A percentile compares a stretch with the other conserved stretches of the same genome.
phyloP scores from a whole-genome alignment of 495 filamentous ascomycete genomes.

The Pyrenopolyporus hunteri region DNA sequence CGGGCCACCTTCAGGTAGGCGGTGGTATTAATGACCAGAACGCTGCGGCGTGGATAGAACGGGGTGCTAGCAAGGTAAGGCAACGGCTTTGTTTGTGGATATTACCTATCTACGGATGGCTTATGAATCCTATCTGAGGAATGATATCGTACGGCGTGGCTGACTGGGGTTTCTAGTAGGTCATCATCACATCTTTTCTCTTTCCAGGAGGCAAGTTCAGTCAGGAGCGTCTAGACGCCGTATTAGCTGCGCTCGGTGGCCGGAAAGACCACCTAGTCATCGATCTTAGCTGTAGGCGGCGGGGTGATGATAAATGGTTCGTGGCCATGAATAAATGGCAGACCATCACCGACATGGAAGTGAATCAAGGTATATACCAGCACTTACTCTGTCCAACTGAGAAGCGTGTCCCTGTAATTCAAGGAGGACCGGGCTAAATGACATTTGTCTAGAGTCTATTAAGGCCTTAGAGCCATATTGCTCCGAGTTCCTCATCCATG shows the following conservation, averaged over 20 bases:
- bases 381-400: not conserved
- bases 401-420: not conserved
- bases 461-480: constrained; percentile 82
- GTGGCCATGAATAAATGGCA: constrained; percentile 99
- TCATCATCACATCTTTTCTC: constrained; percentile 80
- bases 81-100: not conserved
- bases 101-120: not conserved
- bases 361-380: constrained; percentile 71
- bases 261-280: constrained; percentile 86
- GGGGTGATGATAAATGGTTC: constrained; percentile 75
- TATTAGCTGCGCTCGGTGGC: constrained; percentile 71
- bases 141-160: not conserved
- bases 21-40: constrained; percentile 89
- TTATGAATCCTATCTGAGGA: no score
- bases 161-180: constrained; percentile 58
- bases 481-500: constrained; percentile 95
- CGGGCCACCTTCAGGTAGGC: constrained; percentile 78
- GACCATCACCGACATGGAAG: constrained; percentile 93
- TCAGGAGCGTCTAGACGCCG: constrained; percentile 69
- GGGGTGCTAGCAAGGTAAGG: constrained; percentile 86
- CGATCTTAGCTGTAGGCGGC: constrained; percentile 85
- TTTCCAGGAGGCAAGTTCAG: constrained; percentile 86
- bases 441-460: constrained; percentile 74
- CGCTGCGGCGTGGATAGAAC: constrained; percentile 82
- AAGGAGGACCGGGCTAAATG: constrained; percentile 3